Conservation (phyloP, 306 rosid genomes). For the Medicago ruthenica region DNA sequence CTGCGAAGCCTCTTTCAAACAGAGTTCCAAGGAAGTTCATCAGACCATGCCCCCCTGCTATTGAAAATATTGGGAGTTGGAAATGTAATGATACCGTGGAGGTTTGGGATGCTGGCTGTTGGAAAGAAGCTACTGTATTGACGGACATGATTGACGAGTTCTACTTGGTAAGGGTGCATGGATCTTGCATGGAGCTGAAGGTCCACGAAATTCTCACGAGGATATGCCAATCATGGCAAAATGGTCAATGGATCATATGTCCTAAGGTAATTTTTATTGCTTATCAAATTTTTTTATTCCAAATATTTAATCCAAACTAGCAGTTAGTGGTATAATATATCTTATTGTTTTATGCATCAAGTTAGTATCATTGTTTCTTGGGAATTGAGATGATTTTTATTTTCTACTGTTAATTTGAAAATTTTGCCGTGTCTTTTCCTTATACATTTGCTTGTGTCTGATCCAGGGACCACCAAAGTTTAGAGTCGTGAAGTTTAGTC, state of each 20-base stretch:
- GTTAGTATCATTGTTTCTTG: too few species aligned
- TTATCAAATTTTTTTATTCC: neutral
- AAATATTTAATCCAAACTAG: conserved; percentile 8
- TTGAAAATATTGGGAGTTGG: conserved; percentile 50
- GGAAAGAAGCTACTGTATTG: conserved; percentile 68
- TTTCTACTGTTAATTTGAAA: conserved; percentile 20
- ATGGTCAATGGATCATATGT: conserved; percentile 63
- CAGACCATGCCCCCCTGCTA: conserved; percentile 73
- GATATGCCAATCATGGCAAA: conserved; percentile 66
- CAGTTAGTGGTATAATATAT: conserved; percentile 6
- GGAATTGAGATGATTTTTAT: neutral
- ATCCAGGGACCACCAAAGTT: conserved; percentile 48
- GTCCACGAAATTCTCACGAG: conserved; percentile 58
- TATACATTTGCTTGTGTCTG: conserved; percentile 38
- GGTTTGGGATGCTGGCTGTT: conserved; percentile 62
- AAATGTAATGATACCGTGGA: conserved; percentile 66
- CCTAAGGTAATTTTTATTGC: conserved; percentile 57
- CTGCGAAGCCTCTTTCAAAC: conserved; percentile 47
- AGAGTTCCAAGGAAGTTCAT: conserved; percentile 67
- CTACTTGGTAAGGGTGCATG: conserved; percentile 65
- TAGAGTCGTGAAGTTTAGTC: conserved; percentile 39
- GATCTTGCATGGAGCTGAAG: conserved; percentile 57
- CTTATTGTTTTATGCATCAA: neutral
- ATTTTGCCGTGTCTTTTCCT: conserved; percentile 32
- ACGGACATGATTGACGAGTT: conserved; percentile 46